These are phyloP conservation scores for Sporothrix dimorphospora DNA, from an alignment of 2,329 filamentous ascomycete genomes.

Conservation along the genomic window DNA sequence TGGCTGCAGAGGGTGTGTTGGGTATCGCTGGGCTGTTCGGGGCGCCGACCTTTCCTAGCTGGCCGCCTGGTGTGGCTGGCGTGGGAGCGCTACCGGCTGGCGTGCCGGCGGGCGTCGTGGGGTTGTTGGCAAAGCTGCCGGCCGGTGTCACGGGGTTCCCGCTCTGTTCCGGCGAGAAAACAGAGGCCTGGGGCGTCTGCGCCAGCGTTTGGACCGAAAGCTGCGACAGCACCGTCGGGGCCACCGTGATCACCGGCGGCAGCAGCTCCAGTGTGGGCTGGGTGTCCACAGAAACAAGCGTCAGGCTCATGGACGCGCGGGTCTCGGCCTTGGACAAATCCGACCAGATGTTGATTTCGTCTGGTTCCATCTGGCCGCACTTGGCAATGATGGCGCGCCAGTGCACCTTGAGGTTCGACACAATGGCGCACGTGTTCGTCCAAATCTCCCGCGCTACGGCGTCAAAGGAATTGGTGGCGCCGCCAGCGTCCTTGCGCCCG, in stretches of 20 bases:
- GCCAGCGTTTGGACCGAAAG: slow-evolving; percentile 62
- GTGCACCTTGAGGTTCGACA: slow-evolving; percentile 69
- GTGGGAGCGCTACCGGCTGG: slow-evolving; percentile 31
- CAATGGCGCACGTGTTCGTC: slow-evolving; percentile 74
- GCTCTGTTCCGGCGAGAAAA: slow-evolving; percentile 63
- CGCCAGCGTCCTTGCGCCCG: slow-evolving; percentile 57
- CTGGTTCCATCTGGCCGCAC: slow-evolving; percentile 67
- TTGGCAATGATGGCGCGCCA: slow-evolving; percentile 80
- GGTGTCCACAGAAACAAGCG: slow-evolving; percentile 67
- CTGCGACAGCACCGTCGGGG: slow-evolving; percentile 48
- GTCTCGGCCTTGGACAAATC: slow-evolving; percentile 56
- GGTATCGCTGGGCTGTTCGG: slow-evolving; percentile 27
- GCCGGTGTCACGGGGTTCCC: slow-evolving; percentile 55
- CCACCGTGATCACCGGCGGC: slow-evolving; percentile 56
- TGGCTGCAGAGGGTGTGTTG: not conserved
- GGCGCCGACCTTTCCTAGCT: slow-evolving; percentile 2
- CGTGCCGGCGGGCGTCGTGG: slow-evolving; percentile 45
- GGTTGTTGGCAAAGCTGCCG: slow-evolving; percentile 38
- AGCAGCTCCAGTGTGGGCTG: slow-evolving; percentile 66
- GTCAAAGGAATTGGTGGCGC: slow-evolving; percentile 56
- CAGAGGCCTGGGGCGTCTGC: slow-evolving; percentile 65
- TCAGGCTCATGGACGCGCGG: slow-evolving; percentile 56
- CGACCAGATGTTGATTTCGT: slow-evolving; percentile 66
- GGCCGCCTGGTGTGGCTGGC: slow-evolving; percentile 35
- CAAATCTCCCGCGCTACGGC: slow-evolving; percentile 77